Evolutionary conservation across 805 yeast species (phyloP), one percentile per base, ranked within the genome.

Genomic region (Candida caryicola): DNA sequence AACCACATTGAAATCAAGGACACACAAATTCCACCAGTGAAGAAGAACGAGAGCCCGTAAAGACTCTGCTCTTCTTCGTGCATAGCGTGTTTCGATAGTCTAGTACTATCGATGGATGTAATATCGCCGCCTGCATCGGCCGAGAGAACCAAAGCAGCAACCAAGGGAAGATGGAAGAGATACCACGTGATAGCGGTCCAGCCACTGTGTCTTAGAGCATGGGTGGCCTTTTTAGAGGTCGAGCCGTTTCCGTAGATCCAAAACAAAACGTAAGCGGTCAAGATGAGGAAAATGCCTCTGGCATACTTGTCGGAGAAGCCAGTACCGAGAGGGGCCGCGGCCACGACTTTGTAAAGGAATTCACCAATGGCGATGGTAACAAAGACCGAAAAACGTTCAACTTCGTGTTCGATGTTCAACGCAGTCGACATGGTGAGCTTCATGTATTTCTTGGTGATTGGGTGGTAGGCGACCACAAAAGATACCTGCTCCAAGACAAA

Each of bases 361-460:
- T 80, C 85, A 25, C 86, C 86, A 44, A 81, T 67, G 4, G 83
- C 84, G 55, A 81, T 79, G 46, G 79, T 71, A 37, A 67, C 79
- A 50, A 81, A 81, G 0, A 80, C 76, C 2, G 74, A 68, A 48
- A 65, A 69, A 39, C 86, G 55, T 50, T 81, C 86, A 18, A 77
- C 81, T 51, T 79, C 84, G 50, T 81, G 85, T 46, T 79, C 85
- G 39, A 81, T 76, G 50, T 78, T 79, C 43, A 79, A 52, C 1
- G 85, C 85, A 0, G 86, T 77, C 8, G 82, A 70, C 39, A 66
- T 70, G 10, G 63, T 66, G 36, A 74, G 52, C 8, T 64, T 57
- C 43, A 79, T 39, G 14, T 55, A n/a, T 23, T 51, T 64, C 49
- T 77, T 77, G 40, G 66, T 57, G 52, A 53, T 45, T 3, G 84